Evolutionary conservation across 2,329 filamentous ascomycete genomes (phyloP).

Genomic region (Pseudocercospora musae): DNA sequence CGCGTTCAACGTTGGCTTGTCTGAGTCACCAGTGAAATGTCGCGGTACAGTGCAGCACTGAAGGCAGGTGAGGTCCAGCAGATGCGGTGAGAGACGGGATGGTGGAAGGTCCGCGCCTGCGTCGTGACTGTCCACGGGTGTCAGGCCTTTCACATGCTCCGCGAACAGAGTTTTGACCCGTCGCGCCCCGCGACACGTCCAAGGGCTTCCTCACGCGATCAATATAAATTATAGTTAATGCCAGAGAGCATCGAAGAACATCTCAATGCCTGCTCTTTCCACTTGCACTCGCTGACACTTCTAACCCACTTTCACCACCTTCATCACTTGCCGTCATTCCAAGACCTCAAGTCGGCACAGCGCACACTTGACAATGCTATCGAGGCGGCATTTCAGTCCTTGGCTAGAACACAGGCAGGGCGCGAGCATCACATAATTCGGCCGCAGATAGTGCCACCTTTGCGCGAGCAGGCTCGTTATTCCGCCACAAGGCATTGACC

Average conservation of each 20-base stretch:
- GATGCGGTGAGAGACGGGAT: not conserved
- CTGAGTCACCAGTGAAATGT: too few relatives aligned
- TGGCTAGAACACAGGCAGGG: not conserved
- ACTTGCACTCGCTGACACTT: not conserved
- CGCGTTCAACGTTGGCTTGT: not conserved
- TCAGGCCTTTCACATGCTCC: slow-evolving; percentile 7
- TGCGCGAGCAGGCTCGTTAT: not conserved
- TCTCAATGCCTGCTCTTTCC: not conserved
- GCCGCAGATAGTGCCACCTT: not conserved
- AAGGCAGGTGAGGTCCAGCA: not conserved
- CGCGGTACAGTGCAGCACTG: not conserved
- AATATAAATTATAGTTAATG: too few relatives aligned
- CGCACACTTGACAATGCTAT: not conserved
- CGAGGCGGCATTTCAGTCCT: not conserved
- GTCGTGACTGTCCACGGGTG: too few relatives aligned
- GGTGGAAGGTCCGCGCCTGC: not conserved
- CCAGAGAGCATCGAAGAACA: not conserved
- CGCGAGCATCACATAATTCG: not conserved
- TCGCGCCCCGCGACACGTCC: slow-evolving; percentile 4
- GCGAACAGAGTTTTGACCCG: not conserved
- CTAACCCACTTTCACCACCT: not conserved
- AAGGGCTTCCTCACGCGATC: not conserved
- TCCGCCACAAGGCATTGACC: not conserved
- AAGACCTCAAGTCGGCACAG: not conserved
- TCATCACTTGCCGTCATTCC: not conserved